Base-by-base conservation (phyloP, 2,329 filamentous ascomycete species). In the Calonectria fujianensis region DNA sequence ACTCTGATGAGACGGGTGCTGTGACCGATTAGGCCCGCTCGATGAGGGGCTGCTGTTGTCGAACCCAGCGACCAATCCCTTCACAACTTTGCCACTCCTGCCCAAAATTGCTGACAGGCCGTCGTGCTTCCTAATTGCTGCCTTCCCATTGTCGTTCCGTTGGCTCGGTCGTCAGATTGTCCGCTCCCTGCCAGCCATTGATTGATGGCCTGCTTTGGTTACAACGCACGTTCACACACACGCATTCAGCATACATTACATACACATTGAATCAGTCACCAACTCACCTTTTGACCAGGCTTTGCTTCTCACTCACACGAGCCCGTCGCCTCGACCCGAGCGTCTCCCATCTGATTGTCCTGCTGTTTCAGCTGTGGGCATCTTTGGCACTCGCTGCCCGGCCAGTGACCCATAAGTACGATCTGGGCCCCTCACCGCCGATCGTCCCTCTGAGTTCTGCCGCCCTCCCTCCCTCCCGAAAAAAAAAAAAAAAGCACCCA, bases 381-480 rank as follows among this genome's bases (percentile, higher is more conserved):
- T 70, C 67, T 61, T 73, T 76, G 69, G 67, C 68, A 52, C 63
- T 76, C 51, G 66, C 65, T 65, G 71, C 48, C 61, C 13, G 51
- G 61, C 50, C 59, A 75, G 72, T 73, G 78, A 77, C 74, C 79
- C 75, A 80, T 76, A 72, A 74, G 59, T 70, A 78, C 76, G 77
- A 80, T 80, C 79, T 80, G 78, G 79, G 78, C 79, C 77, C 79
- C 79, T 80, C 79, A 80, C 79, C 79, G 79, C 79, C 78, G 79
- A 80, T 80, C 79, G 70, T 75, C 39, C 66, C 50, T 70, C 71
- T 74, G 77, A 79, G 80, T 75, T 80, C 79, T 80, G 79, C 78
- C 79, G 76, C 72, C 76, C 72, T 74, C 72, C 77, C 78, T 77
- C 77, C 77, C 77, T 72, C 76, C 70, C 67, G 31, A 51, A 68